These are phyloP conservation scores for Thelonectria rubi DNA, from an alignment of 2,329 filamentous ascomycete genomes.

Conservation along the genomic window DNA sequence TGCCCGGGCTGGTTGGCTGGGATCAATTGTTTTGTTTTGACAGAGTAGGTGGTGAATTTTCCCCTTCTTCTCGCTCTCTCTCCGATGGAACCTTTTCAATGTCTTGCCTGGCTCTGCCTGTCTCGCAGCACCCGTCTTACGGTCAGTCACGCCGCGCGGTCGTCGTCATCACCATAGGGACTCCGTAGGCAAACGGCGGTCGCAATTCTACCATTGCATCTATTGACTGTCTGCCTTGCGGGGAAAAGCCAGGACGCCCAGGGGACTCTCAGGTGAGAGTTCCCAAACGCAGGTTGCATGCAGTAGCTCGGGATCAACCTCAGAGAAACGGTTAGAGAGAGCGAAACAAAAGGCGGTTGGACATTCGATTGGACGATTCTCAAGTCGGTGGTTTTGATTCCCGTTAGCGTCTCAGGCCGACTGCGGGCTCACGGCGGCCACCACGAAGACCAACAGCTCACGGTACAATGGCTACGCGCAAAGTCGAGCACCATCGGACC, in stretches of 20 bases:
- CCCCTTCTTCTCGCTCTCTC: too few species aligned
- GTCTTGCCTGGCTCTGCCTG: too few species aligned
- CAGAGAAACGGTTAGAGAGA: neutral
- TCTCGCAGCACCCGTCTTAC: too few species aligned
- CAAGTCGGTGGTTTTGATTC: neutral
- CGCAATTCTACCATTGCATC: neutral
- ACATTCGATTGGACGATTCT: neutral
- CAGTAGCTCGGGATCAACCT: neutral
- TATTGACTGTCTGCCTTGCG: neutral
- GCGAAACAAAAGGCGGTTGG: neutral
- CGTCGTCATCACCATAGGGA: too few species aligned
- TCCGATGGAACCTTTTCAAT: too few species aligned
- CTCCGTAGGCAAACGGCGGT: too few species aligned
- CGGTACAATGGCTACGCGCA: too few species aligned
- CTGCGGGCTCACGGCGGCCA: slow-evolving; percentile 8
- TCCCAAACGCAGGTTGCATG: neutral
- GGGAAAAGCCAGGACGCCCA: neutral
- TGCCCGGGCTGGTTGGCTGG: too few species aligned
- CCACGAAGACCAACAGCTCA: neutral
- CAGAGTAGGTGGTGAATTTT: too few species aligned
- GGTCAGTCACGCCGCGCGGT: too few species aligned
- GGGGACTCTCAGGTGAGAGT: slow-evolving; percentile 1
- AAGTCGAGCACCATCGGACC: too few species aligned
- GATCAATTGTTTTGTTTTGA: too few species aligned
- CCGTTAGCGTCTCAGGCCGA: slow-evolving; percentile 1